Evolutionary conservation across 495 filamentous ascomycete genomes (phyloP), one percentile per base, ranked within the genome.

Genomic region (Daldinia vernicosa): DNA sequence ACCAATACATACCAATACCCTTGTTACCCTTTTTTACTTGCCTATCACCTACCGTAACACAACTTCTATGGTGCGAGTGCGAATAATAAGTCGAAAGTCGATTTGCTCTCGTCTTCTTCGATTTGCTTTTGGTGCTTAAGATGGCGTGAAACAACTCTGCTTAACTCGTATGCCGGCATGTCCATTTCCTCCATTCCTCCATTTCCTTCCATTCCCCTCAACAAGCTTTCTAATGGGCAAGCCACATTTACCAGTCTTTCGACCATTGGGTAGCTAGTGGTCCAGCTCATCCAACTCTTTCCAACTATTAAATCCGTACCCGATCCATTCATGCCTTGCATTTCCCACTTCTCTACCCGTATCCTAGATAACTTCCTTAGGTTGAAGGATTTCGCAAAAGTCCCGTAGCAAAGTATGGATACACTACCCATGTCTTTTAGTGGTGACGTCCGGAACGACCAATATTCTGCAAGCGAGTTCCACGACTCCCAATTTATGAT

Each of bases 351-450:
- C 40, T 11, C 40, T 24, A 8, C 45, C 27, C 11, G 24, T 39
- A 7, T 14, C 30, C 37, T 43, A 35, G 35, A 51, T 60, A 57
- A 35, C 45, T 17, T 43, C 12, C 19, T 26, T 64, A 27, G 39
- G 32, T 28, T 43, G 57, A 45, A 15, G 27, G 24, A 39, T 26
- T 26, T 58, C 19, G 47, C 9, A 22, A 15, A 37, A 60, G 47
- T 55, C 19, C 54, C 12, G 58, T 55, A 56, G 37, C 45, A 69
- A 70, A 45, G 30, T 45, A 76, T 77, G 75, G 69, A 74, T 58
- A 62, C 24, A 19, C 56, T 67, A 39, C 58, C 68, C 33, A 45
- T 47, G 8, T 72, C 55, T 61, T 68, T 68, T 32, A 30, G 51
- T 24, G 52, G 57, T 32, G 57, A 56, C 60, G 50, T 70, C 55